A percentile compares a stretch with the other conserved stretches of the same genome.
phyloP scores from a whole-genome alignment of 2,329 filamentous ascomycete species.

The Ophiostoma himal-ulmi region DNA sequence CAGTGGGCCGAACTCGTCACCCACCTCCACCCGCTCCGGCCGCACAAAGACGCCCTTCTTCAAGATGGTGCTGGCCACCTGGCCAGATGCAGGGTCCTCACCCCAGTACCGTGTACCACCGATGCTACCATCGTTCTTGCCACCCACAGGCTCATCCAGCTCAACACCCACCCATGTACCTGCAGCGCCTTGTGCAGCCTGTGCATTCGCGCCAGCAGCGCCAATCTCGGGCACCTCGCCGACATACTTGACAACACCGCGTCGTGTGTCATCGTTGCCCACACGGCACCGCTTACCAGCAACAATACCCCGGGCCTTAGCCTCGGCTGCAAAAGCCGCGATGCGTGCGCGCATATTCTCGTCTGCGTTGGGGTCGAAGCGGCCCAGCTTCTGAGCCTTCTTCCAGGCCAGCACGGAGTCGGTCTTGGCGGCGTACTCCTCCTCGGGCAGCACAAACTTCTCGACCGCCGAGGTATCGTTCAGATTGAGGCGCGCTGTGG shows the following conservation, averaged over 20 bases:
- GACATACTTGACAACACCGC: conserved; percentile 66
- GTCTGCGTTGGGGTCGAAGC: conserved; percentile 83
- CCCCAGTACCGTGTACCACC: conserved; percentile 64
- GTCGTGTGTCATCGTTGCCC: conserved; percentile 60
- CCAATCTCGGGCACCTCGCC: conserved; percentile 67
- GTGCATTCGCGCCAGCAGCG: conserved; percentile 8
- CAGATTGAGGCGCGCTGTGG: conserved; percentile 69
- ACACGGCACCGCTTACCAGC: conserved; percentile 60
- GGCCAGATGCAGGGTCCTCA: conserved; percentile 41
- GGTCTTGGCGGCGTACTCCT: conserved; percentile 77
- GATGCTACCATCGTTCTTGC: conserved; percentile 71
- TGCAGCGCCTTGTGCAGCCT: conserved; percentile 26
- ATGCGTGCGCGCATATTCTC: conserved; percentile 67
- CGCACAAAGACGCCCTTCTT: conserved; percentile 76
- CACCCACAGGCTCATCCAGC: conserved; percentile 74
- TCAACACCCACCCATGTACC: conserved; percentile 68
- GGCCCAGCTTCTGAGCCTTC: conserved; percentile 86
- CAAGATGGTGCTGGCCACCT: conserved; percentile 32
- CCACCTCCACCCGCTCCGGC: conserved; percentile 70
- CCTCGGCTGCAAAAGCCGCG: conserved; percentile 61
- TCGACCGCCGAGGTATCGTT: conserved; percentile 74
- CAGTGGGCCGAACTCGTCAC: conserved; percentile 59
- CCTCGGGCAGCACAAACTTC: conserved; percentile 82
- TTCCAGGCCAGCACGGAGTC: conserved; percentile 96
- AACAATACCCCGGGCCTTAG: conserved; percentile 61